Evolutionary conservation across 164 flowering plant genomes (phyloP).

Genomic region (Umbilicus rupestris): DNA sequence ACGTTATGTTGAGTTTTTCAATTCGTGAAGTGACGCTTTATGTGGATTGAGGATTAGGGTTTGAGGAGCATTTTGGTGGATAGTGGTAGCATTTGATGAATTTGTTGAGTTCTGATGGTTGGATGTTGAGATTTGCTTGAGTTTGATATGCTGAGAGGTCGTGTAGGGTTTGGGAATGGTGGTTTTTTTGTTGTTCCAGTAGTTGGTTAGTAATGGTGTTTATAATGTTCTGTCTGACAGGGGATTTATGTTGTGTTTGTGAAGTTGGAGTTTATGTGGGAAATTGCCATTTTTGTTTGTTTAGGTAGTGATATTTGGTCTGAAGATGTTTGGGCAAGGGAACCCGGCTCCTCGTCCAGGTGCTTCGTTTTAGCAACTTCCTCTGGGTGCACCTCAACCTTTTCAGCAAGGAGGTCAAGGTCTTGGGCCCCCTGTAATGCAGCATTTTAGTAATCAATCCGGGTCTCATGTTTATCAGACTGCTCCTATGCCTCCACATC

Average conservation of each 20-base stretch:
- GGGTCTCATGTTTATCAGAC: background rate
- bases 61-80: background rate
- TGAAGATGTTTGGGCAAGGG: constrained; percentile 4
- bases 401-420: constrained; percentile 2
- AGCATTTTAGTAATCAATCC: background rate
- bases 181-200: no score
- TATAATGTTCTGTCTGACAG: no score
- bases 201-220: no score
- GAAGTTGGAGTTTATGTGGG: background rate
- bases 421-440: background rate
- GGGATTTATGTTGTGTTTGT: background rate
- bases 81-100: background rate
- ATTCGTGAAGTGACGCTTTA: background rate
- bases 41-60: background rate
- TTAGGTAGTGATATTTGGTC: background rate
- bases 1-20: background rate
- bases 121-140: background rate
- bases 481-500: background rate
- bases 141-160: background rate
- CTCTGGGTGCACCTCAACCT: background rate
- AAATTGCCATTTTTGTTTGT: background rate
- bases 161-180: no score
- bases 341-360: background rate
- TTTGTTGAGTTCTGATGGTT: background rate
- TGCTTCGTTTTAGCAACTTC: background rate